Conservation (phyloP, 1,139 yeast genomes). For the Candida pseudoviswanathii region DNA sequence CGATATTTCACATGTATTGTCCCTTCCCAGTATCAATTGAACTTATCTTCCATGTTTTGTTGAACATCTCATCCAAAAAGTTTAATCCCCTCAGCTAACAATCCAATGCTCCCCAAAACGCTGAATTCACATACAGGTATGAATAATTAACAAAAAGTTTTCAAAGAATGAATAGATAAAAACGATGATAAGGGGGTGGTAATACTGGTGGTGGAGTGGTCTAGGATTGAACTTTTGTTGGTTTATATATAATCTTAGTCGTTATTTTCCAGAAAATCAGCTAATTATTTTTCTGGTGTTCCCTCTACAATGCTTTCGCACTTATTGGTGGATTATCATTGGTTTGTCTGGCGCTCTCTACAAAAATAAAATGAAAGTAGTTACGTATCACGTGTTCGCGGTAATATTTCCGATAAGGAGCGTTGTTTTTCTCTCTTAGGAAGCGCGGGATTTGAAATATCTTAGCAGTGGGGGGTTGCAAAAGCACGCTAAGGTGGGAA, state of each 20-base stretch:
- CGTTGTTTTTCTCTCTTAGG: no score
- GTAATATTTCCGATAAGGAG: neutral
- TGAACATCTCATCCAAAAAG: slow-evolving; percentile 5
- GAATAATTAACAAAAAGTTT: slow-evolving; percentile 4
- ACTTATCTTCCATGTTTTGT: neutral
- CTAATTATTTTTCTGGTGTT: slow-evolving; percentile 13
- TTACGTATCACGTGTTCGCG: slow-evolving; percentile 3
- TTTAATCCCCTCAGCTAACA: neutral
- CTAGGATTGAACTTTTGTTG: neutral
- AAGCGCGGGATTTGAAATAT: slow-evolving; percentile 1
- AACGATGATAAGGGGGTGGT: neutral
- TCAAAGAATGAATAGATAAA: slow-evolving; percentile 3
- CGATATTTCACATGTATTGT: neutral
- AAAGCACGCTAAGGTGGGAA: neutral
- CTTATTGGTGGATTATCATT: slow-evolving; percentile 13
- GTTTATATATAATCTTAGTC: neutral
- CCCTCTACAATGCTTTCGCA: slow-evolving; percentile 5
- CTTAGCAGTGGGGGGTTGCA: no score
- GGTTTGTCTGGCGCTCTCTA: slow-evolving; percentile 6
- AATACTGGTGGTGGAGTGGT: slow-evolving; percentile 2
- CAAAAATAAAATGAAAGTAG: neutral
- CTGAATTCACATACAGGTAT: neutral
- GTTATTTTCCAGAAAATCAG: slow-evolving; percentile 11
- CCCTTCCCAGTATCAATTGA: neutral
- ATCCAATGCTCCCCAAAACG: neutral